Base-by-base conservation (phyloP, 2,329 filamentous ascomycete genomes). In the Apiospora pterosperma region DNA sequence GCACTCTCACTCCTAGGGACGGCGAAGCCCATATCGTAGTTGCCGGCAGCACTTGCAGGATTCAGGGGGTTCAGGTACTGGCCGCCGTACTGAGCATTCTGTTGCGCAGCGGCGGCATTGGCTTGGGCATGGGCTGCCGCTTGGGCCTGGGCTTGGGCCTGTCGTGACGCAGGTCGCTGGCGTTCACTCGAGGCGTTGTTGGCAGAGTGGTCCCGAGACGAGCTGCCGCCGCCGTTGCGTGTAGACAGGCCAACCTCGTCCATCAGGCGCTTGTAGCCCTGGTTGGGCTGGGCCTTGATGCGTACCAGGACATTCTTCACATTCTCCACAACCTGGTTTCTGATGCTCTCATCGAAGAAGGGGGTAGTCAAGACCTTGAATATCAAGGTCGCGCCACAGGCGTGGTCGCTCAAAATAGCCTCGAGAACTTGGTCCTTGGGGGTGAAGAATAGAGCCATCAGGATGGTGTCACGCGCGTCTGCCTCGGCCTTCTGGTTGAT, bases 301-400 rank as follows among this genome's bases (percentile, higher is more conserved):
- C 91, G 91, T 38, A 95, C 80, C 38, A 99, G 85, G 42, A 98
- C 93, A 71, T 89, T 92, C 74, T 95, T 93, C 62, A 99, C 92
- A 65, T 93, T 97, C 73, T 97, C 93, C 5, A 97, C 88, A 25
- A 97, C 93, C 72, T 97, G 92, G 58, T 85, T 83, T 59, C 96
- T 91, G 75, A 97, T 94, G 62, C 84, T 89, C 76, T 99, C 96
- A 69, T 99, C 96, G 69, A 98, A 94, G 85, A 97, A 98, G 0
- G 96, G 96, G 8, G 94, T 98, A 0, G 96, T 98, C 64, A 99
- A 84, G 38, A 98, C 94, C 84, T 99, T 99, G 87, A 98, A 99
- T 73, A 99, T 98, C 70, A 99, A 81, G 0, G 95, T 98, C 4
- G 95, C 93, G 63, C 96, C 96, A 69, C 94, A 98, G 59, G 91